These are phyloP conservation scores for Pelargonium fulgidum DNA, from an alignment of 441 rosid species.

Conservation along the genomic window DNA sequence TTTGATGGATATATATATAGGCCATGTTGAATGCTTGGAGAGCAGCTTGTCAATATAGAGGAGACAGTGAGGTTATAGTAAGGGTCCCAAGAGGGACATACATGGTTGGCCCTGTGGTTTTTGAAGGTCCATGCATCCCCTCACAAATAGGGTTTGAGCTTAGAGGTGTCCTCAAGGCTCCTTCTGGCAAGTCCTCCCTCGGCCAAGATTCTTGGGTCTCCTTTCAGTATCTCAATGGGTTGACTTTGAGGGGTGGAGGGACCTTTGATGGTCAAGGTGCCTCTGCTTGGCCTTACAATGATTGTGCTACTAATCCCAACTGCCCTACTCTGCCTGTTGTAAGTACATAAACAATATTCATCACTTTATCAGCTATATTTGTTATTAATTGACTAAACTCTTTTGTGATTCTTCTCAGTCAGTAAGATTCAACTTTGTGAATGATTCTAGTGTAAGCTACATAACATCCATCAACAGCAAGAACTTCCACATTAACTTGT, in stretches of 20 bases:
- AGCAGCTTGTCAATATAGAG: conserved; percentile 9
- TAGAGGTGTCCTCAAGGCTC: conserved; percentile 19
- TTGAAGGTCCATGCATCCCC: conserved; percentile 22
- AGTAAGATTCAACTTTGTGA: conserved; percentile 20
- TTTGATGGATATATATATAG: neutral
- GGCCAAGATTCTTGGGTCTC: conserved; percentile 20
- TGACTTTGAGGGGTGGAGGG: conserved; percentile 23
- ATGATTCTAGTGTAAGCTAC: conserved; percentile 4
- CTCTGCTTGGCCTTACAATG: conserved; percentile 22
- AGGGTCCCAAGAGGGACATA: conserved; percentile 16
- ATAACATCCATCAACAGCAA: conserved; percentile 26
- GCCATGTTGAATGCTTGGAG: conserved; percentile 20
- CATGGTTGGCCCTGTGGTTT: conserved; percentile 11
- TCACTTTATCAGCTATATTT: neutral
- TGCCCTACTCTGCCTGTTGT: conserved; percentile 28
- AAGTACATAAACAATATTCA: conserved; percentile 2
- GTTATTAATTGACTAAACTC: neutral
- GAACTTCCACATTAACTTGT: conserved; percentile 21
- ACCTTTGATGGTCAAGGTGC: conserved; percentile 33
- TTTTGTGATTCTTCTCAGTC: conserved; percentile 13
- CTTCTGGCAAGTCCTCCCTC: neutral
- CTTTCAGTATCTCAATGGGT: conserved; percentile 11
- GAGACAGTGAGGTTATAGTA: neutral
- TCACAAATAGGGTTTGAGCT: conserved; percentile 9
- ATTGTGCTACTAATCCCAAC: conserved; percentile 21